A percentile compares a stretch with the other conserved stretches of the same genome.
Evolutionary conservation across 495 filamentous ascomycete genomes (phyloP).

Genomic region (Daldinia grandis): DNA sequence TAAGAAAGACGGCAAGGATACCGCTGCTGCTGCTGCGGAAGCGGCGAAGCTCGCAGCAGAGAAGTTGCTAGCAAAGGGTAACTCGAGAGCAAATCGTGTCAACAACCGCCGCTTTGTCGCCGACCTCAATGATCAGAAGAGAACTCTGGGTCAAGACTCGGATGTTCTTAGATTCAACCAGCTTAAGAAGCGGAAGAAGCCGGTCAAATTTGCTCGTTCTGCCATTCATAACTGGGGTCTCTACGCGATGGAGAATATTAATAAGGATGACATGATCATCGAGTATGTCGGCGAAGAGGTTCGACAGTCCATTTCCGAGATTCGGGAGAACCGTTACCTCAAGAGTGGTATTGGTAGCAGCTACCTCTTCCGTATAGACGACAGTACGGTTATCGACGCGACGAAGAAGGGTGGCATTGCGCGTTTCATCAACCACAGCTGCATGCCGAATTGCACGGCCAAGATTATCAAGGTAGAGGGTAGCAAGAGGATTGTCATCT

Average conservation of each 20-base stretch:
- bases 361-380: conserved; percentile 98
- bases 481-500: conserved; percentile 99
- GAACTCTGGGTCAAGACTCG: conserved; percentile 82
- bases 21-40: conserved; percentile 70
- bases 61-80: conserved; percentile 76
- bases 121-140: conserved; percentile 93
- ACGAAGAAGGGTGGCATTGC: conserved; percentile 99
- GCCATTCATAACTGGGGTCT: conserved; percentile 99
- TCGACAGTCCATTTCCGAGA: conserved; percentile 92
- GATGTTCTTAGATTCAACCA: conserved; percentile 97
- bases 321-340: conserved; percentile 89
- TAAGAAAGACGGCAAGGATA: conserved; percentile 72
- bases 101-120: conserved; percentile 94
- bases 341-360: conserved; percentile 97
- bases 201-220: conserved; percentile 95
- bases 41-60: conserved; percentile 79
- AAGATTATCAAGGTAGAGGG: conserved; percentile 99
- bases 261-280: conserved; percentile 99
- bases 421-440: conserved; percentile 98
- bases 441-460: conserved; percentile 96
- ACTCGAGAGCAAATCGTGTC: conserved; percentile 88
- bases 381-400: conserved; percentile 96
- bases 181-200: conserved; percentile 99
- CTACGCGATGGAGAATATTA: conserved; percentile 96
- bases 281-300: conserved; percentile 99